Percentiles rank a stretch among this genome's conserved stretches.
Conservation (phyloP, 106 monocot genomes). For the Dioscorea alata region DNA sequence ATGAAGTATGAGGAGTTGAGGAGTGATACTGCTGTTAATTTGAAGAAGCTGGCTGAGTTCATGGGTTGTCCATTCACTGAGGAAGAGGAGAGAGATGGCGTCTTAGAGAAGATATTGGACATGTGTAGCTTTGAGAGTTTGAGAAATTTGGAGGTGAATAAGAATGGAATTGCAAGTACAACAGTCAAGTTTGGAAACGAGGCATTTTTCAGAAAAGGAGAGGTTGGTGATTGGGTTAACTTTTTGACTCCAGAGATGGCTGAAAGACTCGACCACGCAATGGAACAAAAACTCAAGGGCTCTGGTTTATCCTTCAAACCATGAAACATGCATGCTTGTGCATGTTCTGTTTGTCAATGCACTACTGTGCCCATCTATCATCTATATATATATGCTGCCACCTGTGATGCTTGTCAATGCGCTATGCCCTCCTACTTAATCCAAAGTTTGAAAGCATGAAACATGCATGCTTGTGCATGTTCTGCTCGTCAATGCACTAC, state of each 20-base stretch:
- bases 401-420: too few species aligned
- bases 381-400: too few species aligned
- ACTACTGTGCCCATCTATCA: too few species aligned
- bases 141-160: conserved; percentile 7
- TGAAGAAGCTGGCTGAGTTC: conserved; percentile 22
- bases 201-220: conserved; percentile 9
- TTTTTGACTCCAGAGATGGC: conserved; percentile 15
- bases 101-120: conserved; percentile 11
- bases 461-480: too few species aligned
- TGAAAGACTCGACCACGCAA: conserved; percentile 1
- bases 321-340: too few species aligned
- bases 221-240: conserved; percentile 8
- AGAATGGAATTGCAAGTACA: background rate
- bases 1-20: conserved; percentile 23
- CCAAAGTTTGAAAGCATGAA: too few species aligned
- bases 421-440: too few species aligned
- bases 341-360: too few species aligned
- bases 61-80: conserved; percentile 9
- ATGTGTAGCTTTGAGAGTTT: conserved; percentile 16
- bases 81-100: conserved; percentile 12
- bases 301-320: background rate
- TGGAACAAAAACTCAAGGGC: conserved; percentile 1
- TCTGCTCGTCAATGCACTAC: too few species aligned
- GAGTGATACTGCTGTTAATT: background rate
- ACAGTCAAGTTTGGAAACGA: too few species aligned